Conservation (phyloP, 192 early-diverging fungal genomes). For the Coemansia sp. region DNA sequence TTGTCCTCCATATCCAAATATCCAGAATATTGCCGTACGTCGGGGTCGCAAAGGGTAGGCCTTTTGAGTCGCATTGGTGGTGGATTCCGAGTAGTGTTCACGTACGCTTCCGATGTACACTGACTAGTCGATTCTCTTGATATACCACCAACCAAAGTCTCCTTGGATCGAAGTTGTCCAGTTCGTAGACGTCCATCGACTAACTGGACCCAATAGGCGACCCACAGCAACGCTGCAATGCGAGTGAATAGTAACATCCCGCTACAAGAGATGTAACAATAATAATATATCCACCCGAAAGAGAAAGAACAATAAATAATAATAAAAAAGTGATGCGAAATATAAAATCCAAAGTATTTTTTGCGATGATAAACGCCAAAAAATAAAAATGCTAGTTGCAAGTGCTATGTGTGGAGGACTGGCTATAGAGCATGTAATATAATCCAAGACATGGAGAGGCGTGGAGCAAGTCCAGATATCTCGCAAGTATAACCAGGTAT, state of each 20-base stretch:
- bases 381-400: background rate
- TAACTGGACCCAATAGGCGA: background rate
- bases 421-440: conserved; percentile 5
- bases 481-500: background rate
- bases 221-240: background rate
- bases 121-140: background rate
- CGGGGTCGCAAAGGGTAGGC: conserved; percentile 81
- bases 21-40: conserved; percentile 85
- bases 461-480: background rate
- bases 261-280: background rate
- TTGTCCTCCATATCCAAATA: conserved; percentile 67
- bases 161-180: background rate
- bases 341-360: background rate
- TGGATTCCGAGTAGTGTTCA: conserved; percentile 22
- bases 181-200: conserved; percentile 2
- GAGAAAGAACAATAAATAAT: background rate
- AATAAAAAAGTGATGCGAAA: background rate
- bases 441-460: conserved; percentile 9
- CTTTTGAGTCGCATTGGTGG: conserved; percentile 65
- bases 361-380: background rate
- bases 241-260: background rate
- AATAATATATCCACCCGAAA: background rate
- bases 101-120: conserved; percentile 21
- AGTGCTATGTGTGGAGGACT: background rate
- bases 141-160: background rate